These are phyloP conservation scores for Dacryopinax primogenitus DNA, from an alignment of 768 basidiomycete genomes.

Conservation along the genomic window DNA sequence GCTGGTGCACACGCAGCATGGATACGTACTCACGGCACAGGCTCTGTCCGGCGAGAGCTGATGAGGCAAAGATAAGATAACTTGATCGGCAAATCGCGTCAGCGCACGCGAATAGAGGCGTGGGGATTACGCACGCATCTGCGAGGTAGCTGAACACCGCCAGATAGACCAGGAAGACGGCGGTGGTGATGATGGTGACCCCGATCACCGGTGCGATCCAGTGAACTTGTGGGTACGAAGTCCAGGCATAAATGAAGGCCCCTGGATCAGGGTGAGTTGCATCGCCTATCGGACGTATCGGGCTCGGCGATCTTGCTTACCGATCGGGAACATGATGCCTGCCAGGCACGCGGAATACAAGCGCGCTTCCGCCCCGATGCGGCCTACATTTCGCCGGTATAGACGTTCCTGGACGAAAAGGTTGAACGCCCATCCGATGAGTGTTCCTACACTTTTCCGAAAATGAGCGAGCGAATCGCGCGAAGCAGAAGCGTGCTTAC, in stretches of 20 bases:
- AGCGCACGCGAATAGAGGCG: neutral
- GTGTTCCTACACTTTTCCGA: conserved; percentile 40
- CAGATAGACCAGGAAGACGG: conserved; percentile 44
- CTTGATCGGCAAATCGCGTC: conserved; percentile 35
- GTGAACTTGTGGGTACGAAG: conserved; percentile 37
- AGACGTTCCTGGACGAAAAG: conserved; percentile 34
- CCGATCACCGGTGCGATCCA: conserved; percentile 54
- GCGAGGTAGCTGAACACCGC: conserved; percentile 49
- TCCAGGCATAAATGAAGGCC: conserved; percentile 57
- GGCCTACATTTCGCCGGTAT: conserved; percentile 27
- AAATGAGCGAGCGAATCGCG: conserved; percentile 20
- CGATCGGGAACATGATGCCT: conserved; percentile 40
- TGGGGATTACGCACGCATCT: conserved; percentile 38
- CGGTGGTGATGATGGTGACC: conserved; percentile 39
- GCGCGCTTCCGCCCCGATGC: conserved; percentile 43
- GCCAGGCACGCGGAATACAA: conserved; percentile 46
- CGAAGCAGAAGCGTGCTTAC: conserved; percentile 21
- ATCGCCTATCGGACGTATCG: conserved; percentile 14
- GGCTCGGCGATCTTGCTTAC: conserved; percentile 23
- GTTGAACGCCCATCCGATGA: conserved; percentile 37
- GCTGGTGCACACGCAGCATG: neutral
- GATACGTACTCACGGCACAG: conserved; percentile 36
- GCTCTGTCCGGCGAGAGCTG: conserved; percentile 55
- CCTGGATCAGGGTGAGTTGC: conserved; percentile 13
- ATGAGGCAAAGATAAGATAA: conserved; percentile 41